Evolutionary conservation across 768 basidiomycete species (phyloP).

Genomic region (Suillus subaureus): DNA sequence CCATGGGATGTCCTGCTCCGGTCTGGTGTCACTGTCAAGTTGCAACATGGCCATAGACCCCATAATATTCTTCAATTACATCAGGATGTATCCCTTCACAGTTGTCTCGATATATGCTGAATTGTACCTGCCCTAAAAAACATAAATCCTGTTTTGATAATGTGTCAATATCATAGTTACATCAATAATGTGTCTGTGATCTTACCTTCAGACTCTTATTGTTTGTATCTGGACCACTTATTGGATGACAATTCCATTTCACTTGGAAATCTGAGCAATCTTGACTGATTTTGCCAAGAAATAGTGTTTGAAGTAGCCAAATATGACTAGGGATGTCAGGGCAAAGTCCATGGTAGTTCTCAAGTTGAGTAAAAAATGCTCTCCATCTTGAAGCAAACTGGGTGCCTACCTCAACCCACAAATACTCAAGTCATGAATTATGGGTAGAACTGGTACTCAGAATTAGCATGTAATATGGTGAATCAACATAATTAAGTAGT

Average conservation of each 20-base stretch:
- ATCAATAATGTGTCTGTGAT: neutral
- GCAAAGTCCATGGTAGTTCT: neutral
- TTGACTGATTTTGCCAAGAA: neutral
- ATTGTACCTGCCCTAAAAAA: slow-evolving; percentile 15
- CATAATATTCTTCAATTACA: slow-evolving; percentile 20
- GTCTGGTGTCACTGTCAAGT: slow-evolving; percentile 3
- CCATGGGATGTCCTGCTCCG: slow-evolving; percentile 10
- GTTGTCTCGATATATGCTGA: slow-evolving; percentile 16
- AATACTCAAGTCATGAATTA: neutral
- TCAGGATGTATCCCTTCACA: slow-evolving; percentile 20
- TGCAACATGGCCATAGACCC: slow-evolving; percentile 3
- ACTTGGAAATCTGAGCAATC: neutral
- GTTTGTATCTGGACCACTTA: neutral
- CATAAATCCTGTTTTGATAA: neutral
- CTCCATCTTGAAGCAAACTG: neutral
- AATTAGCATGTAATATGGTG: no score
- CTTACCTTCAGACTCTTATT: neutral
- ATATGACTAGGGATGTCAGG: neutral
- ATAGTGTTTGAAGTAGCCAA: neutral
- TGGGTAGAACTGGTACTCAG: neutral
- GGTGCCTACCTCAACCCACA: neutral
- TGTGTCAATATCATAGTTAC: slow-evolving; percentile 11
- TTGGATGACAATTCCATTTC: neutral
- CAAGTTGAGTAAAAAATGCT: neutral
- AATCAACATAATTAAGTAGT: no score